Base-by-base conservation (phyloP, 179 eudicot genomes). In the Silene vulgaris region DNA sequence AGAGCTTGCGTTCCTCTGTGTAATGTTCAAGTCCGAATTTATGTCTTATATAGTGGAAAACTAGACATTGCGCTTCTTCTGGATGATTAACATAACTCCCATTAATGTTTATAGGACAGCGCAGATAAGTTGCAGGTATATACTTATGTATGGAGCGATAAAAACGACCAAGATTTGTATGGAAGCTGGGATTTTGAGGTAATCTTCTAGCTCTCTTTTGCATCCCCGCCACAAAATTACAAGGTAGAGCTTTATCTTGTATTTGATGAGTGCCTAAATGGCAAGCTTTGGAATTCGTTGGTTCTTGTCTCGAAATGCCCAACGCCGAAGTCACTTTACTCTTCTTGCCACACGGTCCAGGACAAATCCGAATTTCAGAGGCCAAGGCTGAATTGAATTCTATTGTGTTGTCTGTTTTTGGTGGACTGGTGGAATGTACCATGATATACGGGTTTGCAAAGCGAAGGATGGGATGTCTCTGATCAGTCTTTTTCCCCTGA, bases 131-230 rank as follows among this genome's bases (percentile, higher is more conserved):
- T 89, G 79, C 83, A 84, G 70, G 89, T 85, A 50, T 66, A 86
- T 74, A 60, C 96, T 5, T 94, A 94, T 85, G 91, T 94, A 59
- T 94, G 98, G 98, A 83, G 17, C 37, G 81, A 94, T 77, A 88
- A 79, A 72, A 82, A 74, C 14, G 97, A 90, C 80, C 85, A 96
- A 37, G 65, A 85, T 82, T 73, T 94, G 83, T 88, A 88, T 66
- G 98, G 96, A 78, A 87, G 82, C 9, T 94, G 98, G 96, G 84
- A 89, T 80, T 90, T 88, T 77, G 91, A 89, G 92, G 98, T 94
- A 86, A 79, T 30, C 30, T 71, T 60, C 48, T 9, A 23, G 6
- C 16, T 4, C 35, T 30, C 19, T 35, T 23, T 3, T 35, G 6
- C 7, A 4, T 5, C 40, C n/a, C 30, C 50, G 32, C 75, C 54